Conservation (phyloP, 352 stramenopile genomes). For the Phytophthora meadii region DNA sequence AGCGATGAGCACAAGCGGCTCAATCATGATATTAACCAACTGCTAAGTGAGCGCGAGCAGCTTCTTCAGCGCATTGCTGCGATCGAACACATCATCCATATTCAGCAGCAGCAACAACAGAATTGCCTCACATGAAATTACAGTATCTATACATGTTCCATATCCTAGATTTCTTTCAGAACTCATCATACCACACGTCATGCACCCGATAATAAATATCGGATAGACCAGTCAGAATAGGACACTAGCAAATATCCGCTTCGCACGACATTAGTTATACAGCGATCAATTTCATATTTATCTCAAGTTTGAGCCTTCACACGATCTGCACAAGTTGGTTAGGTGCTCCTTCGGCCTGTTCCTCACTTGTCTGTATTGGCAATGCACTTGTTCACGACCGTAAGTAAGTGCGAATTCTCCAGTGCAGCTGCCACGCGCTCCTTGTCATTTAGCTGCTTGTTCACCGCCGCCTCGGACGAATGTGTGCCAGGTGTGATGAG, state of each 20-base stretch:
- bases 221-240: too few relatives aligned
- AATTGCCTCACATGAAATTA: background rate
- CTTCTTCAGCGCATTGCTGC: slow-evolving; percentile 49
- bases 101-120: slow-evolving; percentile 16
- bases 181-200: too few relatives aligned
- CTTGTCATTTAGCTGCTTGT: slow-evolving; percentile 98
- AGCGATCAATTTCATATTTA: slow-evolving; percentile 43
- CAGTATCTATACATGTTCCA: too few relatives aligned
- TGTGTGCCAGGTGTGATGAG: slow-evolving; percentile 95
- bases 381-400: slow-evolving; percentile 98
- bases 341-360: background rate
- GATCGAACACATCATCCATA: slow-evolving; percentile 45
- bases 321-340: slow-evolving; percentile 7
- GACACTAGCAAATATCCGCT: too few relatives aligned
- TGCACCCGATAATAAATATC: too few relatives aligned
- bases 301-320: slow-evolving; percentile 8
- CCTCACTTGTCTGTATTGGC: slow-evolving; percentile 87
- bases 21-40: slow-evolving; percentile 23
- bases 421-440: slow-evolving; percentile 95
- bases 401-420: slow-evolving; percentile 96
- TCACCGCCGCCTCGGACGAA: slow-evolving; percentile 94
- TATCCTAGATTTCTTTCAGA: too few relatives aligned
- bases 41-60: slow-evolving; percentile 44
- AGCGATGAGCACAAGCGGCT: background rate
- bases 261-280: background rate